Percentiles rank a stretch among this genome's conserved stretches.
phyloP scores from a whole-genome alignment of 257 asterid genomes.

The Nicotiana benthamiana region DNA sequence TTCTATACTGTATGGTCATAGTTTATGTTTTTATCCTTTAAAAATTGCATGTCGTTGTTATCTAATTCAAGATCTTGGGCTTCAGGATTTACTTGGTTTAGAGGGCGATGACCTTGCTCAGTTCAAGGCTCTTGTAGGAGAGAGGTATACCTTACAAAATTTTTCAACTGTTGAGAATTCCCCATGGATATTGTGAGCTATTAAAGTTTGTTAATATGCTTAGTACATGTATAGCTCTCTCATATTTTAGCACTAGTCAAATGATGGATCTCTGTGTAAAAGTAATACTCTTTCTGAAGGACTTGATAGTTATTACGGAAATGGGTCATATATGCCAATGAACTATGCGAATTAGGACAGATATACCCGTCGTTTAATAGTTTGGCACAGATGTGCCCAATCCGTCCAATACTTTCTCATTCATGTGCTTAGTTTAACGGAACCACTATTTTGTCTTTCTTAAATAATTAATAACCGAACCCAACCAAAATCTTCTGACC shows the following conservation, averaged over 20 bases:
- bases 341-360: too few species aligned
- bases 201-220: neutral
- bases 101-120: conserved; percentile 69
- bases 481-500: too few species aligned
- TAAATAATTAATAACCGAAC: too few species aligned
- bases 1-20: conserved; percentile 76
- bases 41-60: neutral
- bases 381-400: too few species aligned
- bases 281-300: neutral
- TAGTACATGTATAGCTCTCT: neutral
- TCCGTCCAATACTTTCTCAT: too few species aligned
- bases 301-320: neutral
- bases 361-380: too few species aligned
- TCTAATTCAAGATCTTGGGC: conserved; percentile 20
- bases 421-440: too few species aligned
- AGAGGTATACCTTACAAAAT: conserved; percentile 46
- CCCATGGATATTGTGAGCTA: neutral
- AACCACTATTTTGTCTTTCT: too few species aligned
- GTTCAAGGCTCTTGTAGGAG: conserved; percentile 64
- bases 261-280: neutral
- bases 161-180: neutral
- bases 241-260: neutral
- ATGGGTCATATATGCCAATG: too few species aligned
- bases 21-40: neutral
- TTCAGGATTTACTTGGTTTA: conserved; percentile 80